Percentiles rank a stretch among this genome's conserved stretches.
phyloP scores from a whole-genome alignment of 2,329 filamentous ascomycete genomes.

The Magnaporthiopsis incrustans region DNA sequence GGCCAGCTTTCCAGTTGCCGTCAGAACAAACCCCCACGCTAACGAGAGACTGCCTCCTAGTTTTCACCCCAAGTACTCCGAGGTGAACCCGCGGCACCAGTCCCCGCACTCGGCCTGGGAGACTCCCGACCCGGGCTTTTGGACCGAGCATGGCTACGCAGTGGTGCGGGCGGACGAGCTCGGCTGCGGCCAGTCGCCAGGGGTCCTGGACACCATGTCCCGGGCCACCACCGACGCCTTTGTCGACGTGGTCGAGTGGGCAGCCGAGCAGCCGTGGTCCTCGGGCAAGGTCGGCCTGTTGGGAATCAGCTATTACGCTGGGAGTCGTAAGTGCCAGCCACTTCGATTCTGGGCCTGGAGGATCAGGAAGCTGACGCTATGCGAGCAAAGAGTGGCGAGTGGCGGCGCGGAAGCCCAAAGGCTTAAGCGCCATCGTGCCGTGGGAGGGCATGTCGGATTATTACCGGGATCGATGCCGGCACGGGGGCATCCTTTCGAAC shows the following conservation, averaged over 20 bases:
- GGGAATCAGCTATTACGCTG: conserved; percentile 42
- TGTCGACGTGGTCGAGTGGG: conserved; percentile 42
- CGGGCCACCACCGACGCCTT: conserved; percentile 38
- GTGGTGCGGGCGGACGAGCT: conserved; percentile 45
- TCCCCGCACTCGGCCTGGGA: conserved; percentile 51
- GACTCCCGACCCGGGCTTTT: conserved; percentile 48
- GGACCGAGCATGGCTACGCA: conserved; percentile 46
- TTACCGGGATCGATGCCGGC: conserved; percentile 49
- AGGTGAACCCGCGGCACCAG: conserved; percentile 45
- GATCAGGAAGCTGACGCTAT: too few relatives aligned
- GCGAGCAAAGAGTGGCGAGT: conserved; percentile 33
- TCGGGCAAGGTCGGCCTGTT: conserved; percentile 39
- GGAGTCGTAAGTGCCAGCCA: conserved; percentile 14
- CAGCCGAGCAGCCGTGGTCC: conserved; percentile 37
- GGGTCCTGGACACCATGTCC: conserved; percentile 41
- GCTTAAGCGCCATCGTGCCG: conserved; percentile 38
- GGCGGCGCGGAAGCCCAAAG: conserved; percentile 36
- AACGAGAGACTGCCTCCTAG: conserved; percentile 12
- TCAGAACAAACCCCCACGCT: too few relatives aligned
- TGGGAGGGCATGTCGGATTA: conserved; percentile 48
- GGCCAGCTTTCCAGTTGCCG: too few relatives aligned
- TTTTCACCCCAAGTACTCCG: conserved; percentile 30
- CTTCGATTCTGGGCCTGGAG: too few relatives aligned
- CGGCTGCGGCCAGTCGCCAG: conserved; percentile 38
- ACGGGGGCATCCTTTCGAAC: conserved; percentile 54